phyloP scores from a whole-genome alignment of 2,329 filamentous ascomycete genomes.

The Fusarium sp. region DNA sequence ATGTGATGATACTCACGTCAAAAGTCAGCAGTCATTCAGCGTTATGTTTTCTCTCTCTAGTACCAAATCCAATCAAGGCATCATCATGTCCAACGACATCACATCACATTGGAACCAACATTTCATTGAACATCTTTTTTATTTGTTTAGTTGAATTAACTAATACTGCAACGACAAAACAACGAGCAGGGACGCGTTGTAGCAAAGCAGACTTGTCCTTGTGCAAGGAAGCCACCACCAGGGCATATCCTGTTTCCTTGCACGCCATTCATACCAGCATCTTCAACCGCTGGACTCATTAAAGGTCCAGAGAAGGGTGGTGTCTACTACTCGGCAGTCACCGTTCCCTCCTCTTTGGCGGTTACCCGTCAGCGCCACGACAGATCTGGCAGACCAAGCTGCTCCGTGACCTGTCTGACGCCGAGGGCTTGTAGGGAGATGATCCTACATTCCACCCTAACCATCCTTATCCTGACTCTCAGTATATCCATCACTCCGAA shows the following conservation, averaged over 20 bases:
- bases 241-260: constrained; percentile 45
- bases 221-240: constrained; percentile 47
- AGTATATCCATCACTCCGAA: constrained; percentile 9
- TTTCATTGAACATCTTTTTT: constrained; percentile 42
- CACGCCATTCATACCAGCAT: constrained; percentile 52
- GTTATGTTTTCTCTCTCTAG: neutral
- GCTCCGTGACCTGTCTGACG: constrained; percentile 15
- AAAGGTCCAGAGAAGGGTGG: constrained; percentile 34
- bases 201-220: constrained; percentile 53
- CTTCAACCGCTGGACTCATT: constrained; percentile 44
- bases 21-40: neutral
- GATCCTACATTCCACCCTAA: constrained; percentile 44
- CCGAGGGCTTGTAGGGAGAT: constrained; percentile 46
- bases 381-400: constrained; percentile 37
- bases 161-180: constrained; percentile 57
- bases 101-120: neutral
- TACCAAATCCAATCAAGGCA: neutral
- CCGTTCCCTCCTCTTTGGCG: constrained; percentile 32
- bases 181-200: constrained; percentile 54
- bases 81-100: neutral
- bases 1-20: neutral
- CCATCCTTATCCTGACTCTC: constrained; percentile 29
- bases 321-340: constrained; percentile 40
- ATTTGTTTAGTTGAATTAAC: constrained; percentile 55
- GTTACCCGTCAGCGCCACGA: constrained; percentile 20